Evolutionary conservation across 352 stramenopile species (phyloP), one percentile per base, ranked within the genome.

Genomic region (Phytopythium boreale): DNA sequence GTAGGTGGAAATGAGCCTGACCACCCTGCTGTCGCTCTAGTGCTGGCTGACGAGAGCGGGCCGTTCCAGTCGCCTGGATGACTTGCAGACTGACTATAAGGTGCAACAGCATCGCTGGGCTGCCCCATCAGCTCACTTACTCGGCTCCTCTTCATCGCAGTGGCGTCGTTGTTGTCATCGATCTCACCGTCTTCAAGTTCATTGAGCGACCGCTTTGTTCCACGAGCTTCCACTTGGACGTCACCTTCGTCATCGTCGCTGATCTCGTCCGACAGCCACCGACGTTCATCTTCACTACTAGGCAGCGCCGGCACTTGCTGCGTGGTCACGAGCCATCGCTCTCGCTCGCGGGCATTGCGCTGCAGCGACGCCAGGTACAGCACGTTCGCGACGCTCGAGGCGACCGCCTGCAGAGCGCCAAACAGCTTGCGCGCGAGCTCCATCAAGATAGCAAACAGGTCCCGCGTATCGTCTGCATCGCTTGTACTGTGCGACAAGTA

Each of bases 291-390:
- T 10, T 83, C 69, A 0, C 37, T 70, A 4, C 62, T 31, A 43
- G 82, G 69, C 52, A 89, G 29, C n/a, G 73, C 68, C n/a, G 73
- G 70, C 20, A 92, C 64, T 8, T 72, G 69, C 63, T 93, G 85
- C 1, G 80, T 90, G 34, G 75, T 61, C n/a, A 68, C 63, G n/a
- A 93, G 65, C 83, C 83, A 93, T 26, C 69, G 61, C 57, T 92
- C 83, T 53, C 76, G 59, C 27, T 63, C 44, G 1, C 66, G 31
- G 0, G 34, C 31, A 19, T 39, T 74, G 7, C 66, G 65, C 57
- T 93, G 85, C 60, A 93, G 67, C 44, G 82, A 86, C 37, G 83
- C 79, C 37, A 93, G 74, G 59, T 90, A 93, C 55, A 91, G 47
- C 27, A 93, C 59, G 56, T 93, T 93, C 14, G 83, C 78, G 7